These are phyloP conservation scores for Quercus agrifolia DNA, from an alignment of 306 rosid species.

Conservation along the genomic window DNA sequence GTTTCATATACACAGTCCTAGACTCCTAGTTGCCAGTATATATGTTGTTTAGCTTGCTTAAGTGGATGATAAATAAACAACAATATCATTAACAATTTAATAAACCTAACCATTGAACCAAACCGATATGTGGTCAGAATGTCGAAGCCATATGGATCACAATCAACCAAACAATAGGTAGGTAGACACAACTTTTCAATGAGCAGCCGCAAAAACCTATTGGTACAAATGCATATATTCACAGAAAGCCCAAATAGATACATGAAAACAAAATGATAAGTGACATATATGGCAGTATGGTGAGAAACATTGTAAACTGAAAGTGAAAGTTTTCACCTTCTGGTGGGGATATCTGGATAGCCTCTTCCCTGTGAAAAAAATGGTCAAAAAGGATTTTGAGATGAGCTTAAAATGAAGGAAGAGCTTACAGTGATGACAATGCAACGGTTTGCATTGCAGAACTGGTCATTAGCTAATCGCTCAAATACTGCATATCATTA, in stretches of 20 bases:
- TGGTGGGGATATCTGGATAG: slow-evolving; percentile 89
- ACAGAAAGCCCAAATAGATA: slow-evolving; percentile 9
- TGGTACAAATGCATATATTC: slow-evolving; percentile 9
- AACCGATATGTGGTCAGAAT: slow-evolving; percentile 82
- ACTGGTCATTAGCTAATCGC: slow-evolving; percentile 81
- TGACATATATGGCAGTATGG: slow-evolving; percentile 2
- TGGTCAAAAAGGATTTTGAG: slow-evolving; percentile 17
- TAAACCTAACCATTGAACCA: slow-evolving; percentile 84
- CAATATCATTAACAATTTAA: slow-evolving; percentile 16
- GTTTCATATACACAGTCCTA: slow-evolving; percentile 7
- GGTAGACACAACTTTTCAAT: slow-evolving; percentile 66
- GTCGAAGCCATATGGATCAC: slow-evolving; percentile 97
- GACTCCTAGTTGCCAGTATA: slow-evolving; percentile 9
- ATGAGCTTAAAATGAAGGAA: slow-evolving; percentile 12
- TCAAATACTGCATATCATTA: slow-evolving; percentile 59
- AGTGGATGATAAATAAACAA: slow-evolving; percentile 8
- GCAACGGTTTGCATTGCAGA: slow-evolving; percentile 77
- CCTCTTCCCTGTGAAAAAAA: slow-evolving; percentile 73
- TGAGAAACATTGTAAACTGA: slow-evolving; percentile 1
- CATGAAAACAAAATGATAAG: slow-evolving; percentile 3
- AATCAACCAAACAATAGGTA: slow-evolving; percentile 83
- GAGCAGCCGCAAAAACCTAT: slow-evolving; percentile 91
- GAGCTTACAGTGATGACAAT: slow-evolving; percentile 72
- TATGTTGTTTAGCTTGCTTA: slow-evolving; percentile 11
- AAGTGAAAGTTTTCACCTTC: slow-evolving; percentile 51